Conservation (phyloP, 108 stramenopile species). For the Skeletonema marinoi region DNA sequence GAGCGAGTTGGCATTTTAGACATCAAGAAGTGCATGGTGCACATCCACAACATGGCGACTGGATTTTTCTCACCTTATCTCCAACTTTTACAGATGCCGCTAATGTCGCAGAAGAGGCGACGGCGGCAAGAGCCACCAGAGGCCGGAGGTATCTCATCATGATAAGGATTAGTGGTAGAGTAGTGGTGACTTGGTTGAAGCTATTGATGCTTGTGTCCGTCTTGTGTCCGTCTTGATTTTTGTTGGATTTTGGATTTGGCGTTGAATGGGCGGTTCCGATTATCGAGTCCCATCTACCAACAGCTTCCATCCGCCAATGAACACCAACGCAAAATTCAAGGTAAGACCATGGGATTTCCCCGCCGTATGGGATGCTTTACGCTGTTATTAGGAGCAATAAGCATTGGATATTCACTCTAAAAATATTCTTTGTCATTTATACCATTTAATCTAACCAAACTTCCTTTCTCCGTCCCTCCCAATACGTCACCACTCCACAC, state of each 20-base stretch:
- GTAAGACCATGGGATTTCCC: not conserved
- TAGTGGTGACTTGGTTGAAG: no score
- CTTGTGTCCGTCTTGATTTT: no score
- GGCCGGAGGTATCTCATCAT: constrained; percentile 30
- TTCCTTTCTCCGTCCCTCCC: not conserved
- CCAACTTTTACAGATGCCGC: constrained; percentile 26
- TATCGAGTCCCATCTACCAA: not conserved
- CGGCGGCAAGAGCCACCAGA: constrained; percentile 27
- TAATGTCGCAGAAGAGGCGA: constrained; percentile 4
- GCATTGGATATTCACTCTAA: not conserved
- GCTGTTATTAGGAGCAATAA: not conserved
- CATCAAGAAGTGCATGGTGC: not conserved
- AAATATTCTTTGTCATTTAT: not conserved
- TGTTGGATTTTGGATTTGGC: no score
- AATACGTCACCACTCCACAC: not conserved
- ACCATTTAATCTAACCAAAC: not conserved
- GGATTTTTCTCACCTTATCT: constrained; percentile 22
- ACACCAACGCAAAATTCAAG: not conserved
- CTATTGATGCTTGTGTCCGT: no score
- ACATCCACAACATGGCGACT: not conserved
- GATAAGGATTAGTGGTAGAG: constrained; percentile 20
- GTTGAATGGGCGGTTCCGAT: no score
- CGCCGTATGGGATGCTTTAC: not conserved
- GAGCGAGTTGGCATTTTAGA: not conserved
- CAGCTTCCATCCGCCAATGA: not conserved